Base-by-base conservation (phyloP, 208 protist genomes). In the Leishmania major region DNA sequence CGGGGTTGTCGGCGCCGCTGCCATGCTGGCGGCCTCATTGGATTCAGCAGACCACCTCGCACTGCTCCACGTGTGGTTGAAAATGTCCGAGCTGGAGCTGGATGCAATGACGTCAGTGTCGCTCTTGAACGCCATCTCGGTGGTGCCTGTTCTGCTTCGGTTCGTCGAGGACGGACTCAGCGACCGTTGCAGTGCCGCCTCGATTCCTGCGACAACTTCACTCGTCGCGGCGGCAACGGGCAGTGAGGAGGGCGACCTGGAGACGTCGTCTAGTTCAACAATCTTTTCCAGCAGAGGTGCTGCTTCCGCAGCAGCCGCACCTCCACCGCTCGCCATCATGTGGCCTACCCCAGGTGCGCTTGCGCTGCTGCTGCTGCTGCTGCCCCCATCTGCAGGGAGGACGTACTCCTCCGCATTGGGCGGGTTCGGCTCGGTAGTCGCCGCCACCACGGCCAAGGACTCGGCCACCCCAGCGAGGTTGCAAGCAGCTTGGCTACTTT, bases 51-150 rank as follows among this genome's bases (percentile, higher is more conserved):
- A 81, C 0, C 31, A 47, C 5, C 59, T n/a, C 62, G 62, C 40
- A 77, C 77, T 81, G 81, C 77, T 85, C 81, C 81, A 85, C 19
- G 81, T 78, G 31, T 55, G 47, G 71, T 73, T 66, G 59, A 85
- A 78, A 0, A 74, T 25, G 45, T 81, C 59, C 2, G 81, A 81
- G 49, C 37, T 28, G 35, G 59, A 35, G 77, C 70, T 77, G 70
- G 77, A 78, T 25, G 7, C 43, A 19, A 37, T 47, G 49, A 57
- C 19, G 70, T 53, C 70, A 22, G 25, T 45, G 28, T 57, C 45
- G 47, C 19, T 15, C 66, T 47, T 43, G 62, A 69, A 22, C 13
- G 7, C 25, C 59, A 64, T 35, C 59, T 64, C 59, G 25, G 25
- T 31, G 25, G 59, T 35, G 19, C 15, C 25, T 10, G n/a, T 15